Evolutionary conservation across 202 grass and related monocot species (phyloP), one percentile per base, ranked within the genome.

Genomic region (Miscanthus sacchariflorus): DNA sequence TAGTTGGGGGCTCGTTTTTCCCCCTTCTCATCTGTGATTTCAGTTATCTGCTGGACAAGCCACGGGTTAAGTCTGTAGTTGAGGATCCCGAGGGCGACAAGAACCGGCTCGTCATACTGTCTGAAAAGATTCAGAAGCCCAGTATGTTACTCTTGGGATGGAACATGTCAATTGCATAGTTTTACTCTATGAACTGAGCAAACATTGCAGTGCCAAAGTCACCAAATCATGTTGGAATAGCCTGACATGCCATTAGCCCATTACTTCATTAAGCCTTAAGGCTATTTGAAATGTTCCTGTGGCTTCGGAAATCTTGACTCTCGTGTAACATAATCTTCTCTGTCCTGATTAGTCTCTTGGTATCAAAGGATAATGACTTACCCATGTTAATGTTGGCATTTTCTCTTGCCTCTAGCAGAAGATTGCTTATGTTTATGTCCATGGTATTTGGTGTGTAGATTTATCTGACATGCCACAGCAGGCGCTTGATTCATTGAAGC

Each of bases 51-150:
- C 76, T 99, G 52, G 93, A 99, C 76, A 96, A 91, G 77, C 84
- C 91, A 44, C 91, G 94, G 39, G 83, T 99, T 27, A 99, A 99
- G 76, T 91, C 97, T 79, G 92, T 99, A 23, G 89, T 87, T 35
- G 94, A 96, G 85, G 97, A 99, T 71, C 92, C 94, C 33, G 88
- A 81, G 71, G 89, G 72, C 68, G 87, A 90, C 11, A 97, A 93
- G 87, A 93, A 93, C 82, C 87, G 97, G 25, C 89, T 96, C 3
- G 89, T 93, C 15, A 35, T 99, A 88, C 87, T 99, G 77, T 95
- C 97, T 38, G 94, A 99, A 90, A 95, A n/a, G 88, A 92, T 99
- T 82, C 94, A 97, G 73, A 92, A 85, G 79, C 79, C 77, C 7
- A 87, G 97, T 97, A 85, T 71, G 90, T 68, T 48, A 65, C 43